Conservation (phyloP, 2,329 filamentous ascomycete species). For the Coniochaeta sp. region DNA sequence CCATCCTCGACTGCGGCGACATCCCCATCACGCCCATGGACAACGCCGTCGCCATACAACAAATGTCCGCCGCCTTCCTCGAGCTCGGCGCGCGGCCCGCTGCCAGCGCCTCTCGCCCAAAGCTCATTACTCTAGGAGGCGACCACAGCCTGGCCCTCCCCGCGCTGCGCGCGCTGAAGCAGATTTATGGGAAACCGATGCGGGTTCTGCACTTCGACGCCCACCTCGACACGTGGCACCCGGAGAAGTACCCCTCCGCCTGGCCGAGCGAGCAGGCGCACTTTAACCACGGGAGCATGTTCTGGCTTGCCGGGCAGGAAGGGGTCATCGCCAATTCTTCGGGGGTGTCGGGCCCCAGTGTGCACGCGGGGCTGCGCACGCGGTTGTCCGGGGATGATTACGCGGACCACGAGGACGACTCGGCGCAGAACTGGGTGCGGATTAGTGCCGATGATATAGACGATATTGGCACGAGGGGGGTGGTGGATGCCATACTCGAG, state of each 20-base stretch:
- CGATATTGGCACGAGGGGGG: conserved; percentile 55
- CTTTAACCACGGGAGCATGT: conserved; percentile 56
- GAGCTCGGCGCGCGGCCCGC: conserved; percentile 58
- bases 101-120: conserved; percentile 20
- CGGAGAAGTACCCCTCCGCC: conserved; percentile 28
- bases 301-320: conserved; percentile 57
- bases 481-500: conserved; percentile 57
- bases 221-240: conserved; percentile 71
- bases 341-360: conserved; percentile 9
- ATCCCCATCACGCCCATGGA: conserved; percentile 72
- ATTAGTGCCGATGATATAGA: conserved; percentile 62
- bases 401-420: conserved; percentile 46
- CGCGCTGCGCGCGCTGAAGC: conserved; percentile 51
- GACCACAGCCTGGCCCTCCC: conserved; percentile 59
- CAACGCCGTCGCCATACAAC: conserved; percentile 64
- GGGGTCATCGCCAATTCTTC: conserved; percentile 50
- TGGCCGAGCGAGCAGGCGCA: conserved; percentile 13
- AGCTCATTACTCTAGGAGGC: conserved; percentile 53
- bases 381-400: conserved; percentile 39
- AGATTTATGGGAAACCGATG: conserved; percentile 46
- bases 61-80: conserved; percentile 74
- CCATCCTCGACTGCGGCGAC: conserved; percentile 71
- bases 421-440: conserved; percentile 50
- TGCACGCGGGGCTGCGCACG: conserved; percentile 56
- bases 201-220: conserved; percentile 60